Evolutionary conservation across 208 protist species (phyloP), one percentile per base, ranked within the genome.

Genomic region (Leishmania arabica): DNA sequence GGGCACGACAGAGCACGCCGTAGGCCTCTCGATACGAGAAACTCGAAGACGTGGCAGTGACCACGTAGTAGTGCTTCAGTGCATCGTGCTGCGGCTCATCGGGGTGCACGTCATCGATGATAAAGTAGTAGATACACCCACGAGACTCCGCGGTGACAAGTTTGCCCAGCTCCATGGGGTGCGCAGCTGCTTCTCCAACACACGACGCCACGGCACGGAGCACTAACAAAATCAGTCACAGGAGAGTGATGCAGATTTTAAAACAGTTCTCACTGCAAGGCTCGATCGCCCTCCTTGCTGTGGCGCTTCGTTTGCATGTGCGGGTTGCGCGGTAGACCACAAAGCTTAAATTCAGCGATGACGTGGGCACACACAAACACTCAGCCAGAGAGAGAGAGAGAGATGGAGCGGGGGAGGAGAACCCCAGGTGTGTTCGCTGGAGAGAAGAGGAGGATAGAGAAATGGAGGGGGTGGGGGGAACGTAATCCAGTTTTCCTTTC

Each of bases 71-170:
- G 66, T 87, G 85, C 37, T 78, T 83, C 3, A 78, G 42, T 21
- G 72, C 40, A 49, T 85, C 84, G 5, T 54, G 69, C 17, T 84
- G 86, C 3, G 93, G 91, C 42, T 85, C 80, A 70, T 94, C 89
- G 45, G 91, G 90, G 51, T 85, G 84, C 7, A 80, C 74, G 15
- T 85, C 79, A 78, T 96, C 93, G 1, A 96, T 42, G 54, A 83
- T 82, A 69, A 96, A 96, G 70, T 94, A 90, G 56, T 92, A 92
- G 21, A 96, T 87, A 58, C 82, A 60, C 4, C 85, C 91, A 51
- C 68, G 34, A 45, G 47, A n/a, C 27, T 77, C 75, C 3, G 79
- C 64, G 2, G 88, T 92, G 37, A 78, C 73, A 27, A 92, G 84
- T 77, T 88, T 88, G 24, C 88, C 87, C 37, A 92, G 49, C 68